Evolutionary conservation across 164 flowering plant genomes (phyloP), one percentile per base, ranked within the genome.

Genomic region (Umbellularia californica): DNA sequence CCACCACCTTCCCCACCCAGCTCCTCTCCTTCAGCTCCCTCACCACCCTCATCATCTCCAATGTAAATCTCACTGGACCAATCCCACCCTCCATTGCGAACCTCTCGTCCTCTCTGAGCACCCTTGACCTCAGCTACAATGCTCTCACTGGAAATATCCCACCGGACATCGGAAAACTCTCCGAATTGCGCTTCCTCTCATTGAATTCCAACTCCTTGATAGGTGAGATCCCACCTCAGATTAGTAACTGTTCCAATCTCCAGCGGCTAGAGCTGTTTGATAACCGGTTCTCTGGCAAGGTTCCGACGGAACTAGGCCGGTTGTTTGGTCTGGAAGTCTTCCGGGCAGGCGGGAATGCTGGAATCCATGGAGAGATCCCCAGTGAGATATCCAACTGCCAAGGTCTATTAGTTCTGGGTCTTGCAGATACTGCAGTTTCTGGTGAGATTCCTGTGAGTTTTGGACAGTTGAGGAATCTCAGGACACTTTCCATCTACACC

Each of bases 91-190:
- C 82, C 2, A 80, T 89, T 1, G 88, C 83, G 3, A 83, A 86
- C 75, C 65, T 83, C 17, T 73, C 70, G 51, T 78, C 87, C 0
- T 71, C 78, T 0, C 82, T 89, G 71, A 30, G 71, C 73, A 77
- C 58, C 50, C 72, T 89, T 60, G 86, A 89, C 83, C 88, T 89
- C 83, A 85, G 90, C 69, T 81, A 76, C 81, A 89, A 89, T 76
- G 58, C 80, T 65, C 77, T 89, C 1, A 63, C 76, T 17, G 89
- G 90, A 28, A 81, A 22, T 0, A 84, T 89, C 58, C 90, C 90
- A 0, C 52, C 77, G 2, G 83, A 80, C 12, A 80, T 87, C 4
- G 90, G 89, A 22, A 82, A 68, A 50, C 69, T 89, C 23, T 72
- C 80, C 14, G n/a, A 75, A 9, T 41, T 87, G 74, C 78, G 81